Conservation (phyloP, 129 eudicot genomes). For the Deinandra increscens region DNA sequence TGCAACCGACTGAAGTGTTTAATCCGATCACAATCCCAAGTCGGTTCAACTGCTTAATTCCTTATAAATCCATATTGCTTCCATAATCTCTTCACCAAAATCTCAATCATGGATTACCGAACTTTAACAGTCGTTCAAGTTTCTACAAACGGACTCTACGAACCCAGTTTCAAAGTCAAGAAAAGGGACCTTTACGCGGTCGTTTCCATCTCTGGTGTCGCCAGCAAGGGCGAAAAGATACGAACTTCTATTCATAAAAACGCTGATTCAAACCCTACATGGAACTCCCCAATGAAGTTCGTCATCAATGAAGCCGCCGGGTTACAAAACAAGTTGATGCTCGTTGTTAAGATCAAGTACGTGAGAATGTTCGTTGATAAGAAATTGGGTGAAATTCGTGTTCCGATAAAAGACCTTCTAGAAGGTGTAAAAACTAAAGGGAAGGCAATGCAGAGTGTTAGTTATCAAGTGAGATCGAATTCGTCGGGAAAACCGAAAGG, state of each 20-base stretch:
- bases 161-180: constrained; percentile 32
- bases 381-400: constrained; percentile 31
- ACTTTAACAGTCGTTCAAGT: constrained; percentile 31
- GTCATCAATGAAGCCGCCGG: constrained; percentile 39
- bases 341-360: constrained; percentile 37
- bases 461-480: constrained; percentile 42
- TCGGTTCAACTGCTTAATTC: no score
- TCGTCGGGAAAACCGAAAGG: no score
- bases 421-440: constrained; percentile 1
- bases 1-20: no score
- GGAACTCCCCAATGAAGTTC: constrained; percentile 47
- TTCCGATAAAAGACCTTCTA: neutral
- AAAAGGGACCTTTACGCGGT: constrained; percentile 54
- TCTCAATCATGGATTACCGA: constrained; percentile 9
- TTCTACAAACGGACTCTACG: neutral
- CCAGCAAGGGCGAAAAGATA: constrained; percentile 32
- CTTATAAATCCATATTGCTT: no score
- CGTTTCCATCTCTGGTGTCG: constrained; percentile 44
- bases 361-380: constrained; percentile 40
- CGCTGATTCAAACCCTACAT: constrained; percentile 42
- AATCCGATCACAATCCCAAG: no score
- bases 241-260: constrained; percentile 37
- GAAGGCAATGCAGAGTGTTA: constrained; percentile 21
- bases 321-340: constrained; percentile 22
- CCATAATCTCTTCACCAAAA: neutral